phyloP scores from a whole-genome alignment of 2,329 filamentous ascomycete species.

The Xylaria sp. region DNA sequence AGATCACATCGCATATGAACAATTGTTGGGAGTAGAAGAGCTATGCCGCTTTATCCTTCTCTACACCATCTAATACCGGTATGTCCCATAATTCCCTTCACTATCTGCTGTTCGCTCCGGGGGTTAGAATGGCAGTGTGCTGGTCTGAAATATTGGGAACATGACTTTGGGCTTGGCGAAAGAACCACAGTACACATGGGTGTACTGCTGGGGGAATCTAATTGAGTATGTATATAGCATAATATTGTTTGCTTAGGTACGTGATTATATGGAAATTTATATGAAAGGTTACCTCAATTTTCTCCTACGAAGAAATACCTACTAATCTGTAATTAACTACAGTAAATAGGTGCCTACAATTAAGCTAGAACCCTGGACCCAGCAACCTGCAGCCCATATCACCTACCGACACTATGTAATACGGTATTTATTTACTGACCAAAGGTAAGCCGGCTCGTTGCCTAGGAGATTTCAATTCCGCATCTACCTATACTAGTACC shows the following conservation, averaged over 20 bases:
- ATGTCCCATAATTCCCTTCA: background rate
- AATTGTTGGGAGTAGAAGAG: background rate
- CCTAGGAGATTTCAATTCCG: background rate
- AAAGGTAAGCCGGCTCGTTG: constrained; percentile 6
- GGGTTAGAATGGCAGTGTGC: background rate
- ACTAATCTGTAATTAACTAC: too few species aligned
- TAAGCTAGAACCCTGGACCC: too few species aligned
- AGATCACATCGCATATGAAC: background rate
- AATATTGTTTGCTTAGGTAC: background rate
- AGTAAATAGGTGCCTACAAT: too few species aligned
- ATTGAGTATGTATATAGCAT: background rate
- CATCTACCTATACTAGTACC: background rate
- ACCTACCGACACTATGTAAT: too few species aligned
- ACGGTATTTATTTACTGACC: too few species aligned
- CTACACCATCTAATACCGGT: background rate
- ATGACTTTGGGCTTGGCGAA: background rate
- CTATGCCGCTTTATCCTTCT: background rate
- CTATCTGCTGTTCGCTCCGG: background rate
- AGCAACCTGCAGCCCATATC: too few species aligned
- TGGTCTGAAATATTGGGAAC: background rate
- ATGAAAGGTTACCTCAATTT: too few species aligned
- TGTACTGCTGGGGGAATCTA: background rate
- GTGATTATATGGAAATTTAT: too few species aligned
- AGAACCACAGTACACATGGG: background rate
- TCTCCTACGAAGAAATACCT: too few species aligned